phyloP scores from a whole-genome alignment of 805 yeast species.

The Zygosaccharomyces lentus region DNA sequence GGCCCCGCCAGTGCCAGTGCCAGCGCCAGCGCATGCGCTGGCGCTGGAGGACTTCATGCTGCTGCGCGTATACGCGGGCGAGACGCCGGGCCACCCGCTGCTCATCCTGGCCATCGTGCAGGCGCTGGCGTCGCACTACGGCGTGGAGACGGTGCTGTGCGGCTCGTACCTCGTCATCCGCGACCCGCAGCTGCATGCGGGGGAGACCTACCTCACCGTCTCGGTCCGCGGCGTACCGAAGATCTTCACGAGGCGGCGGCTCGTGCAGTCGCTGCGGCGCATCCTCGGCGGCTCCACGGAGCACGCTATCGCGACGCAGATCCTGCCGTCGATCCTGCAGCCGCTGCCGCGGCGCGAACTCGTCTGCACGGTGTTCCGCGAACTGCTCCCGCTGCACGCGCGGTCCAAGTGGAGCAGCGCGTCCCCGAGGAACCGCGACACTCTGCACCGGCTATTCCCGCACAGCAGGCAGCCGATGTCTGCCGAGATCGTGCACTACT shows the following conservation, averaged over 20 bases:
- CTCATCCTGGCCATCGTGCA: constrained; percentile 25
- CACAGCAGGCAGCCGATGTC: constrained; percentile 16
- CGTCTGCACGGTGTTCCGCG: constrained; percentile 17
- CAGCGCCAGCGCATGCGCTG: constrained; percentile 1
- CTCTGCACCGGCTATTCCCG: constrained; percentile 10
- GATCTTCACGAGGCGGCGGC: constrained; percentile 16
- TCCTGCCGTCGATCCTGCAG: constrained; percentile 16
- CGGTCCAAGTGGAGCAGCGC: constrained; percentile 16
- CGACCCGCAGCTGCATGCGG: constrained; percentile 13
- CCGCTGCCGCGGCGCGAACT: constrained; percentile 14
- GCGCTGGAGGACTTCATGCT: constrained; percentile 24
- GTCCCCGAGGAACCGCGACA: background rate
- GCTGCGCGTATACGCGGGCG: constrained; percentile 27
- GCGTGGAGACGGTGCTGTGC: constrained; percentile 18
- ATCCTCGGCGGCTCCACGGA: constrained; percentile 14
- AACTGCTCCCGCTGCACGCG: constrained; percentile 17
- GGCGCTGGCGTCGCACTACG: constrained; percentile 14
- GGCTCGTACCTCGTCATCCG: constrained; percentile 19
- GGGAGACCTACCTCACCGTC: constrained; percentile 21
- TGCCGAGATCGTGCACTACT: constrained; percentile 9
- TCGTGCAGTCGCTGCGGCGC: constrained; percentile 17
- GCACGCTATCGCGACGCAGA: constrained; percentile 11
- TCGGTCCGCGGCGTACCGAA: constrained; percentile 17
- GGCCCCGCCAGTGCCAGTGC: background rate
- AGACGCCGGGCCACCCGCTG: constrained; percentile 22